These are phyloP conservation scores for Tuber melanosporum DNA, from an alignment of 495 filamentous ascomycete species.

Conservation along the genomic window DNA sequence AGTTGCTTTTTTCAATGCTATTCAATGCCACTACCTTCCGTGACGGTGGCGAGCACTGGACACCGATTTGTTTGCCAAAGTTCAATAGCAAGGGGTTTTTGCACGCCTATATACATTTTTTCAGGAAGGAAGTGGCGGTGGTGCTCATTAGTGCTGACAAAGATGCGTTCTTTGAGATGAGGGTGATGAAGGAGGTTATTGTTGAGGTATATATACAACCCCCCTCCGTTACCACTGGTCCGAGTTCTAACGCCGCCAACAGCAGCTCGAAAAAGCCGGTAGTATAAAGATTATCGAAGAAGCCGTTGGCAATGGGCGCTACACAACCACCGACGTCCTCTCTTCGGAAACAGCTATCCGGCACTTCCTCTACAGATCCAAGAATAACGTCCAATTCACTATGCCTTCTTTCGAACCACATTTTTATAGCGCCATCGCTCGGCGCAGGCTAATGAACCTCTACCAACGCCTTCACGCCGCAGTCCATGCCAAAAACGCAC, in stretches of 20 bases:
- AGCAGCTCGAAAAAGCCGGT: constrained; percentile 62
- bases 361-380: constrained; percentile 92
- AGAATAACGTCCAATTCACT: constrained; percentile 86
- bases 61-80: constrained; percentile 88
- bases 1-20: constrained; percentile 99
- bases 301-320: constrained; percentile 65
- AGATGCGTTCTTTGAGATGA: constrained; percentile 84
- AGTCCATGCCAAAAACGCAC: constrained; percentile 72
- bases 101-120: constrained; percentile 98
- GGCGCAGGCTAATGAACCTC: constrained; percentile 69
- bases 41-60: constrained; percentile 92
- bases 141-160: constrained; percentile 88
- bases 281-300: constrained; percentile 66
- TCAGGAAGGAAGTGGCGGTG: constrained; percentile 70
- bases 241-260: constrained; percentile 43
- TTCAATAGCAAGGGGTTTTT: constrained; percentile 98
- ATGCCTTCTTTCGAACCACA: constrained; percentile 77
- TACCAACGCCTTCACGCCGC: constrained; percentile 79
- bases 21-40: constrained; percentile 88
- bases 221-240: constrained; percentile 10
- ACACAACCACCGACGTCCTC: constrained; percentile 63
- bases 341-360: constrained; percentile 64
- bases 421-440: constrained; percentile 58
- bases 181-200: constrained; percentile 74
- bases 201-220: constrained; percentile 48